phyloP scores from a whole-genome alignment of 176 grass and related monocot species.

The Aegilops umbellulata region DNA sequence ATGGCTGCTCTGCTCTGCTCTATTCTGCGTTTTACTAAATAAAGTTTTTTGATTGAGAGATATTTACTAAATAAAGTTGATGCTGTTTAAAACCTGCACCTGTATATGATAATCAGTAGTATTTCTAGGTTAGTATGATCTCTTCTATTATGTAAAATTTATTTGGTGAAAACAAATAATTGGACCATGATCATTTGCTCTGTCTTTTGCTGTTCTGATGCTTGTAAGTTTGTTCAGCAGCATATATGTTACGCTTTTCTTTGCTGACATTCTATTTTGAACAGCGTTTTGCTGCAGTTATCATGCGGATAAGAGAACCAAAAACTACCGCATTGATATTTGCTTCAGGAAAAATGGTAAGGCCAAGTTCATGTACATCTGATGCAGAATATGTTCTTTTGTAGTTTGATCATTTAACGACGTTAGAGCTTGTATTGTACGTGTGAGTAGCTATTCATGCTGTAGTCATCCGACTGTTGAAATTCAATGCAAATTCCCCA shows the following conservation, averaged over 20 bases:
- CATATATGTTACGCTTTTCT: not conserved
- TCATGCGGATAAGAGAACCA: conserved; percentile 84
- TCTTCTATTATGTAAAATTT: not conserved
- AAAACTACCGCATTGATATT: conserved; percentile 81
- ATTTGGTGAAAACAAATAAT: not conserved
- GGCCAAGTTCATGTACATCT: not conserved
- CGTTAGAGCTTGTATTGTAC: not conserved
- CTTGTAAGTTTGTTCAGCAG: too few relatives aligned
- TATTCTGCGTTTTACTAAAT: not conserved
- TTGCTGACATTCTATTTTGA: not conserved
- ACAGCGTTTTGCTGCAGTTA: conserved; percentile 84
- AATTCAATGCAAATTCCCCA: not conserved
- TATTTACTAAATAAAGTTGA: not conserved
- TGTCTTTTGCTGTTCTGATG: too few relatives aligned
- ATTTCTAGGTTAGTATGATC: not conserved
- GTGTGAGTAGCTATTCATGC: not conserved
- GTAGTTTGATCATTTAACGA: not conserved
- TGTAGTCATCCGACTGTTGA: not conserved
- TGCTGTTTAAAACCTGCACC: not conserved
- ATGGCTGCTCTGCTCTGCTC: not conserved
- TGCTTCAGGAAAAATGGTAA: conserved; percentile 81
- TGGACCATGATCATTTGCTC: not conserved
- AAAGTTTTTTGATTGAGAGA: not conserved
- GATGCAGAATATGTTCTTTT: not conserved
- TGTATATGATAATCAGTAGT: not conserved